A percentile compares a stretch with the other conserved stretches of the same genome.
Evolutionary conservation across 139 green algal genomes (phyloP).

Genomic region (Choricystis sp.): DNA sequence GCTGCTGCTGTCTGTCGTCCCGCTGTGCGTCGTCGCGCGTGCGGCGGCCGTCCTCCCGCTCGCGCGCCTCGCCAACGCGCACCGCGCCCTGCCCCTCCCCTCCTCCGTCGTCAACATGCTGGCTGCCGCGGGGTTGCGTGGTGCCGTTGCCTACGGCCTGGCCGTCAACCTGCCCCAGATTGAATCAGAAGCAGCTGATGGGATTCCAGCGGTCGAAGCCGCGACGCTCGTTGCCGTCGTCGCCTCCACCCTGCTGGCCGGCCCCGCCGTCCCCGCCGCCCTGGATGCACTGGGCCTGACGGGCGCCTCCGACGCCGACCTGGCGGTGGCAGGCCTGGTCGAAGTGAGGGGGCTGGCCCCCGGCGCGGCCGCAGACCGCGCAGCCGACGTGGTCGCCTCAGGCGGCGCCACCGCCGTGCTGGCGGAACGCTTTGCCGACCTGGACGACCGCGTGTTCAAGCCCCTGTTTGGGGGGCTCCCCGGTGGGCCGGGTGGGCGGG

Average conservation of each 20-base stretch:
- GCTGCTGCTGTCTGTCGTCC: constrained; percentile 20
- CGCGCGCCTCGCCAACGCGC: constrained; percentile 30
- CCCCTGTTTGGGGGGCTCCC: constrained; percentile 29
- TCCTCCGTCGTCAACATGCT: constrained; percentile 35
- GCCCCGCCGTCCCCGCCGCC: constrained; percentile 4
- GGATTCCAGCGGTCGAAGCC: constrained; percentile 47
- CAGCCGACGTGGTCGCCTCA: neutral
- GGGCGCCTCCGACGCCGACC: constrained; percentile 1
- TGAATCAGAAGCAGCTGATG: constrained; percentile 18
- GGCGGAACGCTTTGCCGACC: neutral
- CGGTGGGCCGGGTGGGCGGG: too few species aligned
- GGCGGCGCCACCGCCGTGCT: neutral
- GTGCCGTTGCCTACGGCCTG: constrained; percentile 49
- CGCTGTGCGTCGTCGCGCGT: constrained; percentile 27
- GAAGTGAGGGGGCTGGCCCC: neutral
- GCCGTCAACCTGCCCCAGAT: constrained; percentile 40
- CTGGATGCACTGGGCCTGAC: constrained; percentile 5
- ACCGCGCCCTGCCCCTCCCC: constrained; percentile 8
- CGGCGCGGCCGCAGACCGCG: neutral
- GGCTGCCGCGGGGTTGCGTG: constrained; percentile 42
- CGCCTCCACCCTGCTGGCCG: constrained; percentile 34
- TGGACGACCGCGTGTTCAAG: constrained; percentile 27
- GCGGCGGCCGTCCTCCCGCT: constrained; percentile 47
- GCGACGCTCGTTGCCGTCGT: constrained; percentile 51
- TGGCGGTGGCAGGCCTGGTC: neutral